Conservation (phyloP, 805 yeast genomes). For the Candida sithepensis region DNA sequence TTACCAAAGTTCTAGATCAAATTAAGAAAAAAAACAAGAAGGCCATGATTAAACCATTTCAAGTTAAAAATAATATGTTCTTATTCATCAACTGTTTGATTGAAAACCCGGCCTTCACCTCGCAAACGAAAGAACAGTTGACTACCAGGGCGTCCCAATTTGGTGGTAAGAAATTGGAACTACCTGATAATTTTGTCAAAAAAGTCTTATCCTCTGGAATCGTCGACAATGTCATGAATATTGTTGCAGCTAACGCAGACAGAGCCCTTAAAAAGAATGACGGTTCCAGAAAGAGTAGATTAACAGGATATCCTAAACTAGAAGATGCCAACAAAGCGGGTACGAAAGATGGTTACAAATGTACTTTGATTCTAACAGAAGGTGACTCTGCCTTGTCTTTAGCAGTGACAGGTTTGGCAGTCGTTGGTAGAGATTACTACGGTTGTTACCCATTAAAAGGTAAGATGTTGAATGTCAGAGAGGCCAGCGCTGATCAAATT, state of each 20-base stretch:
- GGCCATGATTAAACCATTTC: slow-evolving; percentile 79
- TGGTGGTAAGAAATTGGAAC: slow-evolving; percentile 74
- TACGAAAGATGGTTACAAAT: slow-evolving; percentile 83
- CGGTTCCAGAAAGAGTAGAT: slow-evolving; percentile 78
- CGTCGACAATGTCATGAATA: slow-evolving; percentile 71
- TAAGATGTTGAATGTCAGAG: slow-evolving; percentile 91
- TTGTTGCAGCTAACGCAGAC: slow-evolving; percentile 86
- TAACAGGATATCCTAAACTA: slow-evolving; percentile 83
- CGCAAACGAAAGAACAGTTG: slow-evolving; percentile 94
- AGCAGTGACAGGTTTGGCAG: slow-evolving; percentile 91
- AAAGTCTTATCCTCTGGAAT: slow-evolving; percentile 67
- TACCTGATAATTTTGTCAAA: slow-evolving; percentile 73
- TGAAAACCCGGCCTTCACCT: slow-evolving; percentile 95
- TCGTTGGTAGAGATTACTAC: slow-evolving; percentile 91
- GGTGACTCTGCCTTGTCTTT: slow-evolving; percentile 94
- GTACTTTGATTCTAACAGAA: slow-evolving; percentile 91
- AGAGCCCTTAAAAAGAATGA: slow-evolving; percentile 84
- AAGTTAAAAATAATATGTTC: slow-evolving; percentile 86
- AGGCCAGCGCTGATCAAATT: slow-evolving; percentile 94
- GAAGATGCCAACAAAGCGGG: slow-evolving; percentile 98
- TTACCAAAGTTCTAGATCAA: slow-evolving; percentile 67
- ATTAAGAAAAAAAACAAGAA: slow-evolving; percentile 63
- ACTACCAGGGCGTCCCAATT: slow-evolving; percentile 86
- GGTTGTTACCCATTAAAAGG: slow-evolving; percentile 97
- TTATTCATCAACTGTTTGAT: slow-evolving; percentile 86